These are phyloP conservation scores for Caloboletus firmus DNA, from an alignment of 1,284 basidiomycete species.

Conservation along the genomic window DNA sequence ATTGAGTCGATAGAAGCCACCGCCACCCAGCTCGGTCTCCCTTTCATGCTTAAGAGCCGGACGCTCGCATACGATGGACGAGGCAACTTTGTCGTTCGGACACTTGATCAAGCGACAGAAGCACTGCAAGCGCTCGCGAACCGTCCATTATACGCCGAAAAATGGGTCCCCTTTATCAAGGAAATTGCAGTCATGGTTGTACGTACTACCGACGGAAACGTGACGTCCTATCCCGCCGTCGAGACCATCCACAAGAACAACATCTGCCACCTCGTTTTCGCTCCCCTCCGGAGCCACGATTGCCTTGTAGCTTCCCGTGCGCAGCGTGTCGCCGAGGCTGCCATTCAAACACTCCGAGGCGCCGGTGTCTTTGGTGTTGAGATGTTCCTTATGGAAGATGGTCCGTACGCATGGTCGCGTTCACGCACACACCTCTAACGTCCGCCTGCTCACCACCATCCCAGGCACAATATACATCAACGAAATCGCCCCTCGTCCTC, in stretches of 20 bases:
- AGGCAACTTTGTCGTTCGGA: constrained; percentile 84
- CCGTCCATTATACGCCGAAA: constrained; percentile 86
- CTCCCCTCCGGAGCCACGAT: constrained; percentile 71
- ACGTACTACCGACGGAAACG: constrained; percentile 71
- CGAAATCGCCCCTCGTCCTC: constrained; percentile 98
- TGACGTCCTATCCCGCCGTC: constrained; percentile 87
- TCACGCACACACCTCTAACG: not conserved
- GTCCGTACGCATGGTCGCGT: constrained; percentile 40
- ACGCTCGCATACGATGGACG: constrained; percentile 96
- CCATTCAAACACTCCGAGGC: constrained; percentile 79
- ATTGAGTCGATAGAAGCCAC: constrained; percentile 58
- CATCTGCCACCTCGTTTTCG: constrained; percentile 92
- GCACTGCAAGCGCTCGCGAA: constrained; percentile 70
- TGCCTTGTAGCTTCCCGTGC: constrained; percentile 63
- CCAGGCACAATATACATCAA: constrained; percentile 84
- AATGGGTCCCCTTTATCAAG: constrained; percentile 86
- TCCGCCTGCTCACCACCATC: not conserved
- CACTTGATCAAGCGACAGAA: constrained; percentile 52
- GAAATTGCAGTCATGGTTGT: constrained; percentile 99
- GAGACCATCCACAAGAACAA: constrained; percentile 96
- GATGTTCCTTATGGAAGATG: constrained; percentile 91
- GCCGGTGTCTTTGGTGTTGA: constrained; percentile 98
- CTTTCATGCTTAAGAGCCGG: constrained; percentile 95
- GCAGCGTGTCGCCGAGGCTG: constrained; percentile 76
- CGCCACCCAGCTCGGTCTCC: constrained; percentile 68